Evolutionary conservation across 106 monocot species (phyloP).

Genomic region (Dioscorea alata): DNA sequence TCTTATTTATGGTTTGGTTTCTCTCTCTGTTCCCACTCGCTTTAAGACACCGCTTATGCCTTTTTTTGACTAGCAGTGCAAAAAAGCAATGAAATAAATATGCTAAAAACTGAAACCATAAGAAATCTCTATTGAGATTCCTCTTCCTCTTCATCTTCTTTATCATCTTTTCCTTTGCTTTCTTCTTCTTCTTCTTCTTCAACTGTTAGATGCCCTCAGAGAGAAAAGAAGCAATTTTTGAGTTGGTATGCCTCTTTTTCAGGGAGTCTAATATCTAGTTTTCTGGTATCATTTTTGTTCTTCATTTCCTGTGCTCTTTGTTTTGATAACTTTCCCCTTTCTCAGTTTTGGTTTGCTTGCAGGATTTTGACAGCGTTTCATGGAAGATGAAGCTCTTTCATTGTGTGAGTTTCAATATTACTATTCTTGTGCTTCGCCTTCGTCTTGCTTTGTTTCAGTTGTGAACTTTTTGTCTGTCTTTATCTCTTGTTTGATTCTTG

Average conservation of each 20-base stretch:
- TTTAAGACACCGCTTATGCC: not conserved
- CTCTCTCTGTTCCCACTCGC: not conserved
- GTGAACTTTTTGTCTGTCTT: not conserved
- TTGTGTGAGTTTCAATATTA: not conserved
- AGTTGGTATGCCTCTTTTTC: not conserved
- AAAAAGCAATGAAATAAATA: not conserved
- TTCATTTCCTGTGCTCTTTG: not conserved
- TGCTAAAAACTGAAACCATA: not conserved
- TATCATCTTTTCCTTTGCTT: too few relatives aligned
- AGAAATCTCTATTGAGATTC: not conserved
- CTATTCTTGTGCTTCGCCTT: not conserved
- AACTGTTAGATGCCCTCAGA: not conserved
- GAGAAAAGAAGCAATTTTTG: not conserved
- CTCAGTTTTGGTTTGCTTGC: not conserved
- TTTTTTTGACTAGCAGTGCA: constrained; percentile 6
- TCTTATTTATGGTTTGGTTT: too few relatives aligned
- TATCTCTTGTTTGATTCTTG: too few relatives aligned
- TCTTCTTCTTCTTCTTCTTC: not conserved
- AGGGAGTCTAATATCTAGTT: not conserved
- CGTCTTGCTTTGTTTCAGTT: not conserved
- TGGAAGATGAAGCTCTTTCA: constrained; percentile 7
- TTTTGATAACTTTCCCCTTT: not conserved
- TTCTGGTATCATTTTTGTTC: not conserved
- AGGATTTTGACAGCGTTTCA: constrained; percentile 1
- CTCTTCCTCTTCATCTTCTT: not conserved